These are phyloP conservation scores for Sequoia sempervirens DNA, from an alignment of 75 land plant species.

Conservation along the genomic window DNA sequence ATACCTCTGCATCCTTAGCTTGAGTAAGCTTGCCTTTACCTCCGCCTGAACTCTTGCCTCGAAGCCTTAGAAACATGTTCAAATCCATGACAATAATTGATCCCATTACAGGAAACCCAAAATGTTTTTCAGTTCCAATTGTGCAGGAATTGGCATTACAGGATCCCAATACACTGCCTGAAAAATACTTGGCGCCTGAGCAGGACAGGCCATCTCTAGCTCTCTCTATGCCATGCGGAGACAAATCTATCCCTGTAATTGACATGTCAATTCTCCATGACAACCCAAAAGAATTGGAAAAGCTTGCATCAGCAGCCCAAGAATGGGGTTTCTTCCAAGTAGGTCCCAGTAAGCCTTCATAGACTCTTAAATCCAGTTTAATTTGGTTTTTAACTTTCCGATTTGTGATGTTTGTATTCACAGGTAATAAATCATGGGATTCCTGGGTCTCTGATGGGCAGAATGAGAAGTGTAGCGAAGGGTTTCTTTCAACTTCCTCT, in stretches of 20 bases:
- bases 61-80: background rate
- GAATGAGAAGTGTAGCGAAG: too few relatives aligned
- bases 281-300: background rate
- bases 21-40: too few relatives aligned
- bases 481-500: too few relatives aligned
- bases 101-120: background rate
- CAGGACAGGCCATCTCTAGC: background rate
- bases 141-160: background rate
- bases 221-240: background rate
- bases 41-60: background rate
- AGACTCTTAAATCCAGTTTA: background rate
- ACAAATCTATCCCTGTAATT: background rate
- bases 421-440: conserved; percentile 22
- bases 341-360: background rate
- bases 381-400: too few relatives aligned
- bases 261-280: background rate
- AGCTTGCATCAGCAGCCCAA: background rate
- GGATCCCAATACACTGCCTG: background rate
- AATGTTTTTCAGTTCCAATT: background rate
- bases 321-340: background rate
- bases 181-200: background rate
- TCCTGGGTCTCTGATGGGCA: background rate
- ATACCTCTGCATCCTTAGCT: too few relatives aligned
- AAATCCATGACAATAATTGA: background rate
- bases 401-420: background rate